Conservation (phyloP, 305 asterid species). For the Caryopteris hybrid region DNA sequence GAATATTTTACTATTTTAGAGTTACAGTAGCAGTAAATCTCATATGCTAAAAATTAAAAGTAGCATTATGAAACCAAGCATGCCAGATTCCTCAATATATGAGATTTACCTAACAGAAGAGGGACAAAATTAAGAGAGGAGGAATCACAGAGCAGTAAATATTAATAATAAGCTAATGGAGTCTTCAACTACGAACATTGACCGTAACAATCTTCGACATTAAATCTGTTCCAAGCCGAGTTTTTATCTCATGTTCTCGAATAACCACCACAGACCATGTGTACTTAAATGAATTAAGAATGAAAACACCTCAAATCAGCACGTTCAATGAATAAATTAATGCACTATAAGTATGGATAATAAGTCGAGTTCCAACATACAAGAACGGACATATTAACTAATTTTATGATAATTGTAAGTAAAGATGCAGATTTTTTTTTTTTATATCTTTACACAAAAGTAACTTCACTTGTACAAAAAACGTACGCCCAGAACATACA, state of each 20-base stretch:
- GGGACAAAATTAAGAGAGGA: too few relatives aligned
- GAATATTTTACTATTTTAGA: neutral
- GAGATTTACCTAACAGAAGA: too few relatives aligned
- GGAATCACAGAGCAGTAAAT: too few relatives aligned
- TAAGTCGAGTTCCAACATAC: slow-evolving; percentile 11
- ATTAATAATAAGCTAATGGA: too few relatives aligned
- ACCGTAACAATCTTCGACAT: too few relatives aligned
- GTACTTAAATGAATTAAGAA: neutral
- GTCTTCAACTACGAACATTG: too few relatives aligned
- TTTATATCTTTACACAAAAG: slow-evolving; percentile 29
- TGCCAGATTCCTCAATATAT: too few relatives aligned
- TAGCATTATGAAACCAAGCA: too few relatives aligned
- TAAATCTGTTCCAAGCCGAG: too few relatives aligned
- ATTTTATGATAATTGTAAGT: neutral
- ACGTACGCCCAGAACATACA: neutral
- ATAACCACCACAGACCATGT: neutral
- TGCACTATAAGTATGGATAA: slow-evolving; percentile 2
- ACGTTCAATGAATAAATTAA: slow-evolving; percentile 18
- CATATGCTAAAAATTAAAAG: too few relatives aligned
- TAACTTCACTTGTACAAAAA: slow-evolving; percentile 23
- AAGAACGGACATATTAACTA: slow-evolving; percentile 1
- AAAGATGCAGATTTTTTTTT: neutral
- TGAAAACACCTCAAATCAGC: neutral
- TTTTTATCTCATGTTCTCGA: too few relatives aligned
- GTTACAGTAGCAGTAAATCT: neutral